A percentile compares a stretch with the other conserved stretches of the same genome.
phyloP scores from a whole-genome alignment of 495 filamentous ascomycete species.

The Hypoxylon cercidicola region DNA sequence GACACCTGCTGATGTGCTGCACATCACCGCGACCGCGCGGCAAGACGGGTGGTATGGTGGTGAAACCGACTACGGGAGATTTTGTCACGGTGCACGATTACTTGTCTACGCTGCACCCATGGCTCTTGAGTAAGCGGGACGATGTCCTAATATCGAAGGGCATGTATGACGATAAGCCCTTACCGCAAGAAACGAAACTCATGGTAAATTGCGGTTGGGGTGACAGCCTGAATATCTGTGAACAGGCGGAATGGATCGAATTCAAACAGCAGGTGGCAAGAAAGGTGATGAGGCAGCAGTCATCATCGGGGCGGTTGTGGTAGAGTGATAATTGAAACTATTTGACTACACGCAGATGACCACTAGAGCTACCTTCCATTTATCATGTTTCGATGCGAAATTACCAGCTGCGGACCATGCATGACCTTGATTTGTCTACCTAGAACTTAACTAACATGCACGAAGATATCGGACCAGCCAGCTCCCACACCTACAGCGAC shows the following conservation, averaged over 20 bases:
- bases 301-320: background rate
- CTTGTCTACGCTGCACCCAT: constrained; percentile 40
- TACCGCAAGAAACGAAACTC: constrained; percentile 10
- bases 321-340: background rate
- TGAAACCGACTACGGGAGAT: constrained; percentile 10
- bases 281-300: background rate
- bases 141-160: constrained; percentile 33
- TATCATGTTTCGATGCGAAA: too few species aligned
- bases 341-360: too few species aligned
- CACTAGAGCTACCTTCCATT: too few species aligned
- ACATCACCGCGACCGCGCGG: constrained; percentile 30
- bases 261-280: background rate
- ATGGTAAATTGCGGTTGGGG: background rate
- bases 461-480: background rate
- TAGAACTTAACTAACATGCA: background rate
- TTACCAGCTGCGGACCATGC: too few species aligned
- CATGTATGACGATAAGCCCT: background rate
- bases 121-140: constrained; percentile 39
- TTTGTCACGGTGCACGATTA: constrained; percentile 44
- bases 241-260: background rate
- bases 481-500: background rate
- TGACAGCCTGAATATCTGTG: background rate
- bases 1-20: constrained; percentile 37
- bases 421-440: background rate
- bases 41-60: constrained; percentile 21